Evolutionary conservation across 2,329 filamentous ascomycete species (phyloP), one percentile per base, ranked within the genome.

Genomic region (Endothia cerciana): DNA sequence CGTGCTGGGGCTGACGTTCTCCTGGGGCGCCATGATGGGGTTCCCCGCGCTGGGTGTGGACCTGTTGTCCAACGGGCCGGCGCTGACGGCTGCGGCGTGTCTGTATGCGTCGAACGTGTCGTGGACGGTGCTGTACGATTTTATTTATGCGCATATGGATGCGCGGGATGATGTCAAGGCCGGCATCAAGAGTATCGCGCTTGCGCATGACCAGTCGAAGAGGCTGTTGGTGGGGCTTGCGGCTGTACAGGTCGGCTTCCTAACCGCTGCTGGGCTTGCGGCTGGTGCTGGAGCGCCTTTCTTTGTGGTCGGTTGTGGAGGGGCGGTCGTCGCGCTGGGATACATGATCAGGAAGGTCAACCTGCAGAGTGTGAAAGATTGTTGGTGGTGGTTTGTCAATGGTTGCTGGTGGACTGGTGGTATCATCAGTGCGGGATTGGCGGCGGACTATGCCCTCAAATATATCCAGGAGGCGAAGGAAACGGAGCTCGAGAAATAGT

Each of bases 111-210:
- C 90, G 53, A 95, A 93, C 71, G 83, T 95, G 30, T 88, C 91
- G 3, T 97, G 93, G 93, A 96, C 92, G 0, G 85, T 96, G 33
- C 79, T 96, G 47, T 97, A 96, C 76, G 93, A 97, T 76, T 96
- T 95, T 87, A 93, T 97, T 40, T 97, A 97, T 76, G 93, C 93
- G 17, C 93, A 96, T 75, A 94, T 95, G 89, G 93, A 97, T 73
- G 90, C 94, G 76, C 89, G 89, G 73, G 92, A 97, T 72, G 93
- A 97, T 74, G 88, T 83, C 68, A 93, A 93, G 76, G 92, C 90
- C 0, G 93, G 93, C 10, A 95, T 97, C 79, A 96, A 94, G 81
- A 92, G 89, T 73, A 95, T 96, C 71, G 93, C 91, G 1, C 81
- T 96, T 47, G 90, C 90, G 74, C 92, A 96, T 71, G 89, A 91